Percentiles rank a stretch among this genome's conserved stretches.
Evolutionary conservation across 495 filamentous ascomycete genomes (phyloP).

Genomic region (Annulohypoxylon nitens): DNA sequence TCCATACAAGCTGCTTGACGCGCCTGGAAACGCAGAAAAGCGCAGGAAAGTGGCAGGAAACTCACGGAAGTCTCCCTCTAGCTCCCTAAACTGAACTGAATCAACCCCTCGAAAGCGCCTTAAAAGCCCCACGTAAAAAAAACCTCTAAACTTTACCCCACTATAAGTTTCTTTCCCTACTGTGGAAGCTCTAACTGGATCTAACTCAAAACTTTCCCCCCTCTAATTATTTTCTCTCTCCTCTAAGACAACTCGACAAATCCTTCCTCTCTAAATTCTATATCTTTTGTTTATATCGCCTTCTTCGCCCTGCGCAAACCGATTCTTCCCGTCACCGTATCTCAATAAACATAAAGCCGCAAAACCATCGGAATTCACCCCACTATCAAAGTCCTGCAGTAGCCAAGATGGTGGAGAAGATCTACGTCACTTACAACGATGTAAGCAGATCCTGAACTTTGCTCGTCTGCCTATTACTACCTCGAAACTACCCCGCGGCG

Average conservation of each 20-base stretch:
- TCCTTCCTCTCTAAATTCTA: conserved; percentile 22
- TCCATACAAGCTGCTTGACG: conserved; percentile 4
- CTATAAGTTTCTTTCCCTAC: conserved; percentile 36
- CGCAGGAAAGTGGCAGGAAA: not conserved
- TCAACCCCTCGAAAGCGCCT: conserved; percentile 15
- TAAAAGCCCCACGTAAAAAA: conserved; percentile 34
- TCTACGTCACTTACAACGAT: conserved; percentile 97
- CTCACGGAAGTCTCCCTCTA: too few species aligned
- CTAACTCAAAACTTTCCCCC: conserved; percentile 37
- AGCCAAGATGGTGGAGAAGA: conserved; percentile 81
- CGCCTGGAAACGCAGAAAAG: not conserved
- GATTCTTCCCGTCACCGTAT: conserved; percentile 8
- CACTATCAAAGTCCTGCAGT: conserved; percentile 19
- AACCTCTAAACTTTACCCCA: conserved; percentile 26
- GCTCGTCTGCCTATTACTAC: conserved; percentile 15
- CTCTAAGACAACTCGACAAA: conserved; percentile 14
- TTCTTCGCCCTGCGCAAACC: conserved; percentile 10
- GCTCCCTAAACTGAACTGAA: conserved; percentile 10
- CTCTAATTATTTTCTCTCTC: conserved; percentile 24
- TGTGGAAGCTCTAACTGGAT: conserved; percentile 8
- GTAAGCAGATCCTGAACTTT: conserved; percentile 62
- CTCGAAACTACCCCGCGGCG: conserved; percentile 28
- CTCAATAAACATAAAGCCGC: conserved; percentile 2
- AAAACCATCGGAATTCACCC: conserved; percentile 18
- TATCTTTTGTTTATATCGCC: not conserved